phyloP scores from a whole-genome alignment of 2,329 filamentous ascomycete species.

The Penicillium sp. region DNA sequence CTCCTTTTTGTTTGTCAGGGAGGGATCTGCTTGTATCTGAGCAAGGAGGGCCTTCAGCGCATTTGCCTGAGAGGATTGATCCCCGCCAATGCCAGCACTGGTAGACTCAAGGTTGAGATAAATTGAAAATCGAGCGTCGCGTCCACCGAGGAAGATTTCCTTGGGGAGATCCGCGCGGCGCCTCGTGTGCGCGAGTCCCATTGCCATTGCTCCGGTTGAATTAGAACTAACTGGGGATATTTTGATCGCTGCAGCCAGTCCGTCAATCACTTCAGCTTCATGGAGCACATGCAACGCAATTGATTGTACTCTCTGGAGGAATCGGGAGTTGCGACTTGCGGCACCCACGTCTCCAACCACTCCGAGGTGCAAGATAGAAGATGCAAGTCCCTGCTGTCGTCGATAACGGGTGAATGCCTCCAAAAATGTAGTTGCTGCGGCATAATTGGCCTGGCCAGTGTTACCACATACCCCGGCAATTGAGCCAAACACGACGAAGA shows the following conservation, averaged over 20 bases:
- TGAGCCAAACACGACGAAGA: conserved; percentile 37
- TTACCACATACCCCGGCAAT: conserved; percentile 37
- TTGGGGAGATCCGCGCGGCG: neutral
- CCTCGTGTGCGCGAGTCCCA: conserved; percentile 1
- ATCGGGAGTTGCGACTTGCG: conserved; percentile 11
- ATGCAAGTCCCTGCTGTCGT: conserved; percentile 19
- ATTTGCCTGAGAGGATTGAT: conserved; percentile 1
- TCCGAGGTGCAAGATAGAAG: conserved; percentile 28
- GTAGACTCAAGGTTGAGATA: conserved; percentile 4
- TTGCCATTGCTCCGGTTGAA: neutral
- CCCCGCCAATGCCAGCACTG: neutral
- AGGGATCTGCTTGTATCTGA: conserved; percentile 1
- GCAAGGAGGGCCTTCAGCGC: neutral
- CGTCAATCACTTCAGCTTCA: conserved; percentile 3
- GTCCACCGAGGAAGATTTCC: neutral
- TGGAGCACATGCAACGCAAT: conserved; percentile 4
- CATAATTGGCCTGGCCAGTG: conserved; percentile 44
- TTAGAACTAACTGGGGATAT: neutral
- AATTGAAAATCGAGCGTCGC: conserved; percentile 3
- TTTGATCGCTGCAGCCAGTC: conserved; percentile 1
- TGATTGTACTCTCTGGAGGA: conserved; percentile 15
- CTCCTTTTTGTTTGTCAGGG: neutral
- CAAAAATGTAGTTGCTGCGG: conserved; percentile 36
- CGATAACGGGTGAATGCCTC: conserved; percentile 32
- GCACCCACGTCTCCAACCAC: conserved; percentile 30